Evolutionary conservation across 345 rosid species (phyloP), one percentile per base, ranked within the genome.

Genomic region (Pelargonium nanum): DNA sequence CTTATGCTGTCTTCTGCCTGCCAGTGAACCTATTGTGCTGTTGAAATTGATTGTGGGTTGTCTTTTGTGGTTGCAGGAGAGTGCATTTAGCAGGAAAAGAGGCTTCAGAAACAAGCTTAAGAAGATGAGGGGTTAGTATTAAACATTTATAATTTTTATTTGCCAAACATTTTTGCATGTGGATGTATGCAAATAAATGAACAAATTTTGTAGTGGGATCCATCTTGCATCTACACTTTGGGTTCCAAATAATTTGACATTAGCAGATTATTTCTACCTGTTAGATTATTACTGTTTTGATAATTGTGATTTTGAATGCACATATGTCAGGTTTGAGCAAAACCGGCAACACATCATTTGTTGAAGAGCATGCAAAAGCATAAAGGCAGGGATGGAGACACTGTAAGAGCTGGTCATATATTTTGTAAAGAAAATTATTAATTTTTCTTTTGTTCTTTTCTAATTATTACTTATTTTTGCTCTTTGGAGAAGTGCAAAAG

Each of bases 21-120:
- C 25, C 1, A 9, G 56, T 61, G 10, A 55, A 51, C 21, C 6
- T 51, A 28, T 23, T 53, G 22, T 19, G 51, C 40, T 57, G 30
- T 19, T 51, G 19, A 54, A 40, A 40, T 17, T 40, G 15, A 40
- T 40, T 12, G 15, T 40, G 48, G 15, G 15, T 2, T 40, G 15
- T 40, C 48, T 57, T 20, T 10, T 32, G 17, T 71, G 65, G 60
- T 21, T 70, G 24, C 81, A 86, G 93, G 93, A 83, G 70, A 65
- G 81, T 0, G 93, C 84, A 16, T 86, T 86, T 72, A 86, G 93
- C 74, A 68, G 89, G 72, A 86, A 86, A 70, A 81, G 93, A 69
- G 72, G 93, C 73, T 83, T 86, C 76, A 77, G 92, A 28, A 85
- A 83, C 70, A 86, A 83, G 79, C 75, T 83, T 59, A 86, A 86